Conservation (phyloP, 208 protist species). For the Leishmania martiniquensis region DNA sequence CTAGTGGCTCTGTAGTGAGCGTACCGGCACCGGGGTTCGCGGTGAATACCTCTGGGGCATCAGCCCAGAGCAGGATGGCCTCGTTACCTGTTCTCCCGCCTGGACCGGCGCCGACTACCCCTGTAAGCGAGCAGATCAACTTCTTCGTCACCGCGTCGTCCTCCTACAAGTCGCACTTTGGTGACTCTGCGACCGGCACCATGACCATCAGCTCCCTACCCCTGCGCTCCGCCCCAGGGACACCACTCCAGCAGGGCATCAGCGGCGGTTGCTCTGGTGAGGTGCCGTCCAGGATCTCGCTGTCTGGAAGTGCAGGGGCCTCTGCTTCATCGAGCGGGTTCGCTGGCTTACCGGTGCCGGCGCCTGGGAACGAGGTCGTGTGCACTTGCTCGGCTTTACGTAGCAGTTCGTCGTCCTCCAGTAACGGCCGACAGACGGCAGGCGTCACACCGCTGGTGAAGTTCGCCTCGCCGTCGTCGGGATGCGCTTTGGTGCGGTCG, state of each 20-base stretch:
- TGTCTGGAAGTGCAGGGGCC: background rate
- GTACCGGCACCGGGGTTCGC: conserved; percentile 6
- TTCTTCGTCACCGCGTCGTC: conserved; percentile 20
- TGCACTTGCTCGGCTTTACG: background rate
- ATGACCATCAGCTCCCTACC: conserved; percentile 8
- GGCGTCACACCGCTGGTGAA: conserved; percentile 10
- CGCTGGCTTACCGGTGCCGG: background rate
- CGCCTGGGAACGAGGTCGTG: conserved; percentile 7
- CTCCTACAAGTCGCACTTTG: conserved; percentile 34
- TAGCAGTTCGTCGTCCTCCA: conserved; percentile 1
- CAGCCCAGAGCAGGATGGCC: background rate
- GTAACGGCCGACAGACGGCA: conserved; percentile 4
- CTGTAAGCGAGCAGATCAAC: background rate
- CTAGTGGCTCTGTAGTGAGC: background rate
- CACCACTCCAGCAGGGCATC: background rate
- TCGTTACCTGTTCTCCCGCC: background rate
- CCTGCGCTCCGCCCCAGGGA: conserved; percentile 3
- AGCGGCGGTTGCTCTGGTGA: background rate
- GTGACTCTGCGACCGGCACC: conserved; percentile 14
- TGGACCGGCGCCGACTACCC: background rate
- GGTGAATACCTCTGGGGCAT: background rate
- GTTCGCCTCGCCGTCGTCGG: conserved; percentile 10
- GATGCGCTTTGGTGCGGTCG: background rate
- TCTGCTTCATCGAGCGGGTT: background rate
- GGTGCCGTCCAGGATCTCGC: background rate